Percentiles rank a stretch among this genome's conserved stretches.
phyloP scores from a whole-genome alignment of 2,329 filamentous ascomycete genomes.

The Paecilomyces sp. region DNA sequence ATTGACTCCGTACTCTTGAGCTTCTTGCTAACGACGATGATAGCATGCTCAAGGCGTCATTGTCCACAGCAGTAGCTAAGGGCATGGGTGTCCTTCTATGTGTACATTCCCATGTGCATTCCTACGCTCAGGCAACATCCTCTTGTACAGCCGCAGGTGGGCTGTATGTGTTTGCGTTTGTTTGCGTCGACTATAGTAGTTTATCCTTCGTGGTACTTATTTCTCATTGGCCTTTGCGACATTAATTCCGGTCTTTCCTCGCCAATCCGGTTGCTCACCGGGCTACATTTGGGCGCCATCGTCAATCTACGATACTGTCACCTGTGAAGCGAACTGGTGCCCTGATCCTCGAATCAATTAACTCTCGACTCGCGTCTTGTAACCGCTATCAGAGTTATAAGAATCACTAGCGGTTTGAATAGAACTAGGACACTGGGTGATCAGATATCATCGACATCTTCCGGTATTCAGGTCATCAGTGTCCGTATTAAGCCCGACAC shows the following conservation, averaged over 20 bases:
- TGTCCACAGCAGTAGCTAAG: background rate
- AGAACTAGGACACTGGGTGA: no score
- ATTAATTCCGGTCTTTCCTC: background rate
- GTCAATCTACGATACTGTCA: background rate
- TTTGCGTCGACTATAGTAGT: no score
- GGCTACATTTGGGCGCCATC: background rate
- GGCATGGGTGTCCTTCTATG: no score
- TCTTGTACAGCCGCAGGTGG: no score
- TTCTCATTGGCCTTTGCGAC: background rate
- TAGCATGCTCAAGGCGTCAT: background rate
- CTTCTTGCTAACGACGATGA: background rate
- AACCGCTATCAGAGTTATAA: background rate
- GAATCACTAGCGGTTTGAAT: background rate
- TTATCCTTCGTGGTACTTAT: background rate
- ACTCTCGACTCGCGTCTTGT: background rate
- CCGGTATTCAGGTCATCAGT: no score
- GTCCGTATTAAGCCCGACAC: no score
- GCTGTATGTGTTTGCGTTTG: no score
- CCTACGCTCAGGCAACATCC: no score
- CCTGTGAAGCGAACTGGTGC: background rate
- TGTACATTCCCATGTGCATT: no score
- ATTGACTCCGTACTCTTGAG: background rate
- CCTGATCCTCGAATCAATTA: background rate
- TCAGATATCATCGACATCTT: no score
- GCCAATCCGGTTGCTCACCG: background rate